A percentile compares a stretch with the other conserved stretches of the same genome.
Evolutionary conservation across 1,139 yeast genomes (phyloP).

Genomic region (Hemisphaericaspora xylofermentans): DNA sequence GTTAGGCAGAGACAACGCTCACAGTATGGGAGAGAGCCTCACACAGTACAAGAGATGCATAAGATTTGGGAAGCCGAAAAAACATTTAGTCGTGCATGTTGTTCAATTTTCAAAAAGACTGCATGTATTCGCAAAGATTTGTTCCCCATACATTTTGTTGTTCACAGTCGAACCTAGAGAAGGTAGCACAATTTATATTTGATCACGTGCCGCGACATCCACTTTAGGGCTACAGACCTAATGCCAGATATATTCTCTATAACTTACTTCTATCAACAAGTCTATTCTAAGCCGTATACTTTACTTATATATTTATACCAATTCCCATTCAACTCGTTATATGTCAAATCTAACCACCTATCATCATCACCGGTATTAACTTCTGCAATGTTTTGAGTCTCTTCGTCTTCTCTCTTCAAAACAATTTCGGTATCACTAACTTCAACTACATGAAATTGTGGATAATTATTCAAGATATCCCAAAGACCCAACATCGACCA

Average conservation of each 20-base stretch:
- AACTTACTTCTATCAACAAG: background rate
- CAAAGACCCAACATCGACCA: constrained; percentile 35
- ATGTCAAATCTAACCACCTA: constrained; percentile 8
- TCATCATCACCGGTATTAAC: constrained; percentile 7
- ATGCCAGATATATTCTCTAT: background rate
- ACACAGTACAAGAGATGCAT: constrained; percentile 1
- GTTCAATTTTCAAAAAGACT: background rate
- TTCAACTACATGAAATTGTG: constrained; percentile 16
- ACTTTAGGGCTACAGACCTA: constrained; percentile 11
- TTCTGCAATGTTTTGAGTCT: too few species aligned
- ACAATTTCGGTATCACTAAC: constrained; percentile 10
- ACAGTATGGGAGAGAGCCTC: background rate
- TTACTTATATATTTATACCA: constrained; percentile 23
- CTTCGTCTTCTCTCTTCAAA: constrained; percentile 2
- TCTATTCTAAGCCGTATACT: constrained; percentile 26
- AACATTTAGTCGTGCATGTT: background rate
- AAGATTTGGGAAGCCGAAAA: background rate
- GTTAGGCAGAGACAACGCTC: too few species aligned
- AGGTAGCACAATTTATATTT: too few species aligned
- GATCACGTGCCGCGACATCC: background rate
- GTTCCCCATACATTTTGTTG: background rate
- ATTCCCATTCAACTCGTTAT: constrained; percentile 10
- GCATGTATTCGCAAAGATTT: background rate
- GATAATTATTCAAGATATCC: constrained; percentile 27
- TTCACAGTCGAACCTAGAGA: too few species aligned